Evolutionary conservation across 2,329 filamentous ascomycete species (phyloP), one percentile per base, ranked within the genome.

Genomic region (Orbilia quercus): DNA sequence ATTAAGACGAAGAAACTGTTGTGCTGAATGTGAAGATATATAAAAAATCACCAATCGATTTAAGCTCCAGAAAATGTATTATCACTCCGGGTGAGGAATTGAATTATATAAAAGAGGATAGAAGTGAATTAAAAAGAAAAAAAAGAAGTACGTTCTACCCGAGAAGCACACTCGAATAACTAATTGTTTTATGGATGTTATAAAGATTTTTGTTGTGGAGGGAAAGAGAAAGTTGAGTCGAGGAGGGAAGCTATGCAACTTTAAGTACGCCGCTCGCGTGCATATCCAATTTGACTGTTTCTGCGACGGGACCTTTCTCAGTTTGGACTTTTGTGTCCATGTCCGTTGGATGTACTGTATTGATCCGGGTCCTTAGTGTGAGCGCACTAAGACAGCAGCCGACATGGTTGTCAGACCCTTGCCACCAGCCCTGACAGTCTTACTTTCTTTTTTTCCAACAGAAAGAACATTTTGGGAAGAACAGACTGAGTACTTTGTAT

Each of bases 241-340:
- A 54, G 60, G 58, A 47, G 59, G 69, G 69, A 60, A 66, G 47
- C 47, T 58, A 20, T 34, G 38, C 69, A 66, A 55, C 60, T 73
- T 66, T 73, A 73, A 66, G 69, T 73, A 73, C 60, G 54, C 51
- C 47, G 34, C 60, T 64, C 60, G 54, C 42, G 48, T 73, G 69
- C 69, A 73, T 73, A 53, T 60, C 60, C 60, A 73, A 73, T 53
- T 73, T 73, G n/a, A n/a, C 9, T 42, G 69, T 66, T 73, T 62
- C 59, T 53, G 67, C 67, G 67, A 72, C 67, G 67, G 67, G n/a
- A n/a, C n/a, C n/a, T n/a, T n/a, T n/a, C n/a, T n/a, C n/a, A n/a
- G n/a, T n/a, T n/a, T n/a, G n/a, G n/a, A n/a, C n/a, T n/a, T n/a
- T n/a, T n/a, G n/a, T n/a, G n/a, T n/a, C n/a, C n/a, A n/a, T n/a